Evolutionary conservation across 768 basidiomycete genomes (phyloP).

Genomic region (Leccinum sublutescens): DNA sequence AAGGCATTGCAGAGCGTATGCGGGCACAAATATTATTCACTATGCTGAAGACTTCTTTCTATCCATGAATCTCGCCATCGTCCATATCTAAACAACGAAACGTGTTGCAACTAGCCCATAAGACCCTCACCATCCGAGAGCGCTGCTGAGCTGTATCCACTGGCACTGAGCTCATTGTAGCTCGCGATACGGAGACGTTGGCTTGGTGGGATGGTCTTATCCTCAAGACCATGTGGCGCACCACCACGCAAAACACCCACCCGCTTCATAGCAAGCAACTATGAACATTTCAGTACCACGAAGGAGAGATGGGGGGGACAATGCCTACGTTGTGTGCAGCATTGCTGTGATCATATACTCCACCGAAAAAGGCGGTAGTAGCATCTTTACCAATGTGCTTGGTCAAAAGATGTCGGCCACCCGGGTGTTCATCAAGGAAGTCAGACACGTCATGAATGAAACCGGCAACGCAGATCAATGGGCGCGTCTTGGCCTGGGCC

Average conservation of each 20-base stretch:
- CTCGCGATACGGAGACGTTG: conserved; percentile 69
- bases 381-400: conserved; percentile 90
- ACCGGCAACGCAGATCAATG: conserved; percentile 82
- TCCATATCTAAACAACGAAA: background rate
- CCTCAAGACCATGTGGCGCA: conserved; percentile 53
- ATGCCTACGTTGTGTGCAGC: conserved; percentile 76
- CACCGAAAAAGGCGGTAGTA: conserved; percentile 92
- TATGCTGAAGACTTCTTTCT: conserved; percentile 12
- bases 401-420: conserved; percentile 79
- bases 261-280: conserved; percentile 48
- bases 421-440: conserved; percentile 91
- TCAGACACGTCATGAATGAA: conserved; percentile 88
- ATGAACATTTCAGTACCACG: conserved; percentile 2
- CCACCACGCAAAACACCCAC: conserved; percentile 55
- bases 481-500: conserved; percentile 74
- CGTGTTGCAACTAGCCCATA: conserved; percentile 29
- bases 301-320: background rate
- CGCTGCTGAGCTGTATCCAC: conserved; percentile 55
- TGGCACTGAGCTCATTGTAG: conserved; percentile 51
- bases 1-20: conserved; percentile 10
- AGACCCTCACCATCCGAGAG: conserved; percentile 59
- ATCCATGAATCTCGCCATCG: background rate
- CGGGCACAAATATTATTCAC: conserved; percentile 5
- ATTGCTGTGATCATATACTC: conserved; percentile 86
- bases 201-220: conserved; percentile 67